phyloP scores from a whole-genome alignment of 2,329 filamentous ascomycete genomes.

The Cadophora sp. region DNA sequence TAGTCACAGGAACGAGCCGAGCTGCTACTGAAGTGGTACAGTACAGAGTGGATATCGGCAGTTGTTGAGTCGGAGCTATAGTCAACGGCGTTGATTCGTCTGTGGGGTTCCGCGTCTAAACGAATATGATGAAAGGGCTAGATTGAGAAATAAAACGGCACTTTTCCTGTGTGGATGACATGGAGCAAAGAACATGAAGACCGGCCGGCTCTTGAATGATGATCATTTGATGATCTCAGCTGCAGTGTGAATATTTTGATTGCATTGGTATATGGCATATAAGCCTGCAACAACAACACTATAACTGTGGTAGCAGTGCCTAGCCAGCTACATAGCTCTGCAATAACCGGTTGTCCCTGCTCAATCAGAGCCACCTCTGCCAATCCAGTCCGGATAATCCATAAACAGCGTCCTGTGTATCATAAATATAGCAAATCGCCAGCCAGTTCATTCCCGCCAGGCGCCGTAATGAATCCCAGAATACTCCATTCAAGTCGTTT shows the following conservation, averaged over 20 bases:
- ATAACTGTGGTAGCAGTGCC: background rate
- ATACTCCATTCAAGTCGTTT: conserved; percentile 18
- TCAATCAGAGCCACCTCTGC: conserved; percentile 1
- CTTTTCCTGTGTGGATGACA: too few relatives aligned
- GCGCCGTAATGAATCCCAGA: background rate
- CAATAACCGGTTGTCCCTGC: background rate
- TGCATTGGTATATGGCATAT: background rate
- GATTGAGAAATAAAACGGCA: too few relatives aligned
- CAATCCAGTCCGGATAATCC: conserved; percentile 8
- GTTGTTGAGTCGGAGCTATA: too few relatives aligned
- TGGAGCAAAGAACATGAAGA: too few relatives aligned
- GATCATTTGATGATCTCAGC: too few relatives aligned
- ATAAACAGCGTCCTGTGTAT: conserved; percentile 25
- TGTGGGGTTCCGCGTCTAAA: too few relatives aligned
- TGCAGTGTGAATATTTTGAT: background rate
- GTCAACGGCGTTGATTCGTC: too few relatives aligned
- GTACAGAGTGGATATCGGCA: too few relatives aligned
- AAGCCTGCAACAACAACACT: background rate
- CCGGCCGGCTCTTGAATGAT: too few relatives aligned
- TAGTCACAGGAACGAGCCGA: too few relatives aligned
- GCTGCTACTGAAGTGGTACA: too few relatives aligned
- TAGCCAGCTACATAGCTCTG: background rate
- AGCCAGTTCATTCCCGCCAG: background rate
- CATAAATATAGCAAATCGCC: conserved; percentile 19
- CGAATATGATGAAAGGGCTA: too few relatives aligned